Conservation (phyloP, 306 rosid species). For the Cicer arietinum region DNA sequence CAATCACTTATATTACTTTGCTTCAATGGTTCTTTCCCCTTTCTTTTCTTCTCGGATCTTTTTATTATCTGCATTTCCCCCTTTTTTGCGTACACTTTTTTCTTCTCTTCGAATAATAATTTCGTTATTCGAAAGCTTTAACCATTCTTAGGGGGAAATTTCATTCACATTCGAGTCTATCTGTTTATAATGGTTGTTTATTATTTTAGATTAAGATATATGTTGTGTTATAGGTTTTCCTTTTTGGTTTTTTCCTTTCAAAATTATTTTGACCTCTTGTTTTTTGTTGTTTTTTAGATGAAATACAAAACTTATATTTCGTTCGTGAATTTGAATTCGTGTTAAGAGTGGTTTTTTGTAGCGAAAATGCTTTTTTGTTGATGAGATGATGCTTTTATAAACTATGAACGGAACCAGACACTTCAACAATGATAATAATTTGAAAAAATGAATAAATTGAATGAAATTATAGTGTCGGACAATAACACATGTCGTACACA, state of each 20-base stretch:
- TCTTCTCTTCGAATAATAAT: background rate
- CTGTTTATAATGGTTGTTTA: background rate
- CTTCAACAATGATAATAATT: too few relatives aligned
- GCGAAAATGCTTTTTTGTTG: background rate
- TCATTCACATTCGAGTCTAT: background rate
- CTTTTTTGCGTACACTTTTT: conserved; percentile 14
- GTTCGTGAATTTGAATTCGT: background rate
- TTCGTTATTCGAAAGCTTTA: background rate
- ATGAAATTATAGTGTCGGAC: too few relatives aligned
- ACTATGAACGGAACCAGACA: background rate
- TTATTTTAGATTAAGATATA: background rate
- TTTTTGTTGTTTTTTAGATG: background rate
- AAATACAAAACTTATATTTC: background rate
- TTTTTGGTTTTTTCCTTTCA: background rate
- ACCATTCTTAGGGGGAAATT: background rate
- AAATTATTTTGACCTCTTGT: background rate
- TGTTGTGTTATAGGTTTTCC: background rate
- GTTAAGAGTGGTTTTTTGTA: background rate
- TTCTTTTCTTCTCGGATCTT: conserved; percentile 24
- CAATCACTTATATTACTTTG: background rate
- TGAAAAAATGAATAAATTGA: too few relatives aligned
- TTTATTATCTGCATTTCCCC: conserved; percentile 29
- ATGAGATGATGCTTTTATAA: background rate
- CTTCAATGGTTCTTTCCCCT: background rate
- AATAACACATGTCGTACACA: too few relatives aligned